Base-by-base conservation (phyloP, 805 yeast species). In the Suhomyces kilbournensis region DNA sequence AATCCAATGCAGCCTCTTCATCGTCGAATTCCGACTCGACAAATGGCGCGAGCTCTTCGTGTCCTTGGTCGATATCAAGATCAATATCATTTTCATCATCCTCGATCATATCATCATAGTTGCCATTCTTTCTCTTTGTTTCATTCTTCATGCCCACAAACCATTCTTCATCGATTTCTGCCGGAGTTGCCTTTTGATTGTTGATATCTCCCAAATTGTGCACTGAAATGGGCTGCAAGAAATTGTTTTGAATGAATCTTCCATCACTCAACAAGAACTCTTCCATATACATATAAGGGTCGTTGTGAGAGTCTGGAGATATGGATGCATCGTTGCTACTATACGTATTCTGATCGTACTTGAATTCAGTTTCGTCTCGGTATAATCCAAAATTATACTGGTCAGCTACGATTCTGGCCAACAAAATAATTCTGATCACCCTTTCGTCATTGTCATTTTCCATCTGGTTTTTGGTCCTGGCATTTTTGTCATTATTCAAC, bases 331-430 rank as follows among this genome's bases (percentile, higher is more conserved):
- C 71, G 22, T 58, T 59, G 28, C 64, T 62, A 28, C 56, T 61
- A 51, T 69, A 67, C 8, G 64, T 52, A 6, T 55, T 55, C 46
- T 64, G 67, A 51, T 72, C 72, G 52, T 69, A 79, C 54, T 74
- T 76, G 66, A 81, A 82, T 22, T 75, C 71, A 23, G 75, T 74
- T 3, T 62, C 68, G 2, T 76, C 71, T 57, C 81, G 69, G n/a
- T 77, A 71, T 25, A 84, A 60, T 1, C 88, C 90, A 67, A 81
- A 82, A 15, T 76, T 75, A 59, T 72, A 80, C 46, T 72, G 66
- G 49, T 81, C 81, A 2, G 86, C 79, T 23, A 84, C 65, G 48
- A 72, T 68, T n/a, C 78, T 62, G 0, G 83, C 82, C 56, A 84
- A 67, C 15, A 82, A 63, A 4, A 81, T 60, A 12, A 84, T 76